phyloP scores from a whole-genome alignment of 2,329 filamentous ascomycete genomes.

The Calycina marina region DNA sequence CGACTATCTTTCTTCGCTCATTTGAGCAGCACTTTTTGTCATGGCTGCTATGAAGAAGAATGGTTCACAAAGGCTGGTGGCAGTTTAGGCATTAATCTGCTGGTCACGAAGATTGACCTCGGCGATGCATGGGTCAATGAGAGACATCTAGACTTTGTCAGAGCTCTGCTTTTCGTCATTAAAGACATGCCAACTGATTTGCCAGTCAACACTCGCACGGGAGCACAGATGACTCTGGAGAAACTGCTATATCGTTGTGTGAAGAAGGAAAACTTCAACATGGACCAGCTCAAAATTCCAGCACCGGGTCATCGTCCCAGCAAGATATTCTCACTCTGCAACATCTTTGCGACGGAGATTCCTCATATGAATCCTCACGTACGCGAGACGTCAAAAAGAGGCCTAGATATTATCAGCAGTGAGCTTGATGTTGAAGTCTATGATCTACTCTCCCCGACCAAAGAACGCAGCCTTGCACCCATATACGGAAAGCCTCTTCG shows the following conservation, averaged over 20 bases:
- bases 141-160: slow-evolving; percentile 76
- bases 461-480: slow-evolving; percentile 74
- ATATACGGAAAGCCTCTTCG: slow-evolving; percentile 93
- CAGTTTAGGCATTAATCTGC: slow-evolving; percentile 73
- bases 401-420: slow-evolving; percentile 68
- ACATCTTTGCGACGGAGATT: slow-evolving; percentile 74
- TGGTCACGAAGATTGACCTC: slow-evolving; percentile 73
- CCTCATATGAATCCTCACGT: slow-evolving; percentile 95
- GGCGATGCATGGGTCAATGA: slow-evolving; percentile 71
- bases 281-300: slow-evolving; percentile 51
- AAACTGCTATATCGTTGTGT: slow-evolving; percentile 66
- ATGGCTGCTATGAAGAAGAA: slow-evolving; percentile 92
- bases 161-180: slow-evolving; percentile 90
- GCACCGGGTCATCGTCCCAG: slow-evolving; percentile 43
- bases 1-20: slow-evolving; percentile 74
- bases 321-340: slow-evolving; percentile 62
- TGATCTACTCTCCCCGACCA: slow-evolving; percentile 79
- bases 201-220: slow-evolving; percentile 72
- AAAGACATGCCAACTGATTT: slow-evolving; percentile 96
- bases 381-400: slow-evolving; percentile 69
- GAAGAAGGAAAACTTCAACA: slow-evolving; percentile 48
- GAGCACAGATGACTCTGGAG: slow-evolving; percentile 72
- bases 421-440: slow-evolving; percentile 66
- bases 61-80: slow-evolving; percentile 98
- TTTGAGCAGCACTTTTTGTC: slow-evolving; percentile 72